These are phyloP conservation scores for Termitomyces sp. DNA, from an alignment of 768 basidiomycete genomes.

Conservation along the genomic window DNA sequence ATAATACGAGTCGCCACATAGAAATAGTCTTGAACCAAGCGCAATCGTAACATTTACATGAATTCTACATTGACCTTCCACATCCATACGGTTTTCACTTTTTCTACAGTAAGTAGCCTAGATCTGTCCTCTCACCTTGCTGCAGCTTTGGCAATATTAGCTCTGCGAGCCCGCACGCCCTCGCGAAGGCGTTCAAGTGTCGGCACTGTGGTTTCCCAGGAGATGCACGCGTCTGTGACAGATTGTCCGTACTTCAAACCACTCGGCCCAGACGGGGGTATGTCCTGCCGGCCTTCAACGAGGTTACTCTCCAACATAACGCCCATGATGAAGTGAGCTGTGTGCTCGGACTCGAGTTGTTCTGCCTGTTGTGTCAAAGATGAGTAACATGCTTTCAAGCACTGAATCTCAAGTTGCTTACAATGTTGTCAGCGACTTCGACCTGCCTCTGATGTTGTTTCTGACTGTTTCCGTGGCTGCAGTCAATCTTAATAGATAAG, in stretches of 20 bases:
- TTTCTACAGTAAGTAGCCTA: background rate
- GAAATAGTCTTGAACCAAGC: background rate
- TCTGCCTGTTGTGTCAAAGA: conserved; percentile 41
- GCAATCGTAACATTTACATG: background rate
- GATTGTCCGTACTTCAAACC: conserved; percentile 80
- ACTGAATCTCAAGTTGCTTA: conserved; percentile 27
- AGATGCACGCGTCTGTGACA: conserved; percentile 86
- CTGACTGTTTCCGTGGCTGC: conserved; percentile 92
- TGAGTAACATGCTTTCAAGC: background rate
- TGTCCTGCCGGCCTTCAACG: conserved; percentile 81
- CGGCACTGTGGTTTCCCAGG: conserved; percentile 84
- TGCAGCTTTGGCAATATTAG: conserved; percentile 31
- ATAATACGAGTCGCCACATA: background rate
- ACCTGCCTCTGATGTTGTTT: conserved; percentile 90
- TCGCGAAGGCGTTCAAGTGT: conserved; percentile 80
- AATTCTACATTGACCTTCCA: background rate
- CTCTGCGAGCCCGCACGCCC: conserved; percentile 76
- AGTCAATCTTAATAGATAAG: conserved; percentile 64
- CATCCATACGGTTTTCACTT: background rate
- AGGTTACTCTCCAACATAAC: conserved; percentile 97
- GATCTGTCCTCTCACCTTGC: background rate
- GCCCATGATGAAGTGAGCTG: conserved; percentile 72
- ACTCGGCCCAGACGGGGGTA: conserved; percentile 64
- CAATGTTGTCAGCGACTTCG: conserved; percentile 87
- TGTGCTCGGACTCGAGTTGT: conserved; percentile 70